Evolutionary conservation across 495 filamentous ascomycete genomes (phyloP).

Genomic region (Tetracladium marchalianum): DNA sequence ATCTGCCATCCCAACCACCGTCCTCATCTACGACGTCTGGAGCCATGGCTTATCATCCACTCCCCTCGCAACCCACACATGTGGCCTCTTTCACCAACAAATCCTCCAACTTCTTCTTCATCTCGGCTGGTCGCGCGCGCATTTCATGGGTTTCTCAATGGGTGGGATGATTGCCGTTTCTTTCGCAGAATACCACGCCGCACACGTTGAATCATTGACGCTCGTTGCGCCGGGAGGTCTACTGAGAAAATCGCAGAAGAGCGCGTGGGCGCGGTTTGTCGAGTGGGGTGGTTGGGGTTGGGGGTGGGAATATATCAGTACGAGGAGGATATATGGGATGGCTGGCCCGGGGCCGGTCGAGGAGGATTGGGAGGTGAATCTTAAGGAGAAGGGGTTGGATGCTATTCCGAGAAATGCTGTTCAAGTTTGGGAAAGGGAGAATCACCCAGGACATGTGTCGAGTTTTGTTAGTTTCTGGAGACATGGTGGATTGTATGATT

Average conservation of each 20-base stretch:
- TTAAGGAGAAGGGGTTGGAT: conserved; percentile 30
- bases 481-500: conserved; percentile 32
- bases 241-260: conserved; percentile 4
- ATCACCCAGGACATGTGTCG: conserved; percentile 31
- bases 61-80: conserved; percentile 14
- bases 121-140: conserved; percentile 16
- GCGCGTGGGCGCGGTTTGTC: conserved; percentile 23
- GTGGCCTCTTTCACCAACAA: conserved; percentile 18
- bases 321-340: conserved; percentile 20
- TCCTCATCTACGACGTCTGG: conserved; percentile 20
- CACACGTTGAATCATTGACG: conserved; percentile 10
- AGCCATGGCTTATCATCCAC: conserved; percentile 25
- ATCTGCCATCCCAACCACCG: conserved; percentile 4
- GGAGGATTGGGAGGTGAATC: conserved; percentile 32
- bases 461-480: conserved; percentile 33
- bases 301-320: conserved; percentile 1
- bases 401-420: conserved; percentile 26
- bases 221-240: conserved; percentile 22
- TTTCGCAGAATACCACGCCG: conserved; percentile 15
- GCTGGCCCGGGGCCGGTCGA: conserved; percentile 29
- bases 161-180: conserved; percentile 12
- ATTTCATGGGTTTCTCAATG: conserved; percentile 22
- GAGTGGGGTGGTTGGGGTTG: conserved; percentile 17
- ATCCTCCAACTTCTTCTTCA: conserved; percentile 14
- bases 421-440: conserved; percentile 30